These are phyloP conservation scores for Mortierella sp. DNA, from an alignment of 371 early-diverging fungal genomes.

Conservation along the genomic window DNA sequence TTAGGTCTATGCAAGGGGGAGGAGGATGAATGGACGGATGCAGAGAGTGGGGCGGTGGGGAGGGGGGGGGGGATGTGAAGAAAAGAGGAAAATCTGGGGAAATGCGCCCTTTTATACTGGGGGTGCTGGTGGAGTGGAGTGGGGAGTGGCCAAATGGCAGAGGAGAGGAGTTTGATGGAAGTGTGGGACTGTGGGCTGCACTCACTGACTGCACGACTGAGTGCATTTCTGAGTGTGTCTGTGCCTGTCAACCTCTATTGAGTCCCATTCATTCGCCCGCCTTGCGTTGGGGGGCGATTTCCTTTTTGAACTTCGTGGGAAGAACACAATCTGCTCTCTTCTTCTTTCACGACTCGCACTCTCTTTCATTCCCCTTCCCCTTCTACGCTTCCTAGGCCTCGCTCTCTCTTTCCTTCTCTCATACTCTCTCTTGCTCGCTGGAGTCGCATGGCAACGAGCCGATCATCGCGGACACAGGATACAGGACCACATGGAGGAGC, in stretches of 20 bases:
- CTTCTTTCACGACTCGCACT: too few relatives aligned
- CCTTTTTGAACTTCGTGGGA: conserved; percentile 56
- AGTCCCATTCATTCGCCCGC: not conserved
- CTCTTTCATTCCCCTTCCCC: not conserved
- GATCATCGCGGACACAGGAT: too few relatives aligned
- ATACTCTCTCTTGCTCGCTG: too few relatives aligned
- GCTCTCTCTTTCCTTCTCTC: conserved; percentile 2
- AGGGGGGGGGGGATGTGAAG: conserved; percentile 1
- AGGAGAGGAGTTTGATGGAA: too few relatives aligned
- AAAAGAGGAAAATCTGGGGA: not conserved
- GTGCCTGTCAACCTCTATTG: not conserved
- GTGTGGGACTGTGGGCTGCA: too few relatives aligned
- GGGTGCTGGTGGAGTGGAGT: not conserved
- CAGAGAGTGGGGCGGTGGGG: not conserved
- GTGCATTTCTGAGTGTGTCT: too few relatives aligned
- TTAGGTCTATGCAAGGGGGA: conserved; percentile 11
- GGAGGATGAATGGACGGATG: not conserved
- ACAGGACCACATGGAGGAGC: too few relatives aligned
- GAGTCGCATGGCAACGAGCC: too few relatives aligned
- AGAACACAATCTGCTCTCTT: conserved; percentile 18
- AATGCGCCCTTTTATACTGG: not conserved
- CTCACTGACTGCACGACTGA: too few relatives aligned
- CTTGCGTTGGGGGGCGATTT: conserved; percentile 29
- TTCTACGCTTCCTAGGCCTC: not conserved
- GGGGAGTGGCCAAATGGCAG: not conserved